phyloP scores from a whole-genome alignment of 1,284 basidiomycete species.

The Phenoliferia sp. region DNA sequence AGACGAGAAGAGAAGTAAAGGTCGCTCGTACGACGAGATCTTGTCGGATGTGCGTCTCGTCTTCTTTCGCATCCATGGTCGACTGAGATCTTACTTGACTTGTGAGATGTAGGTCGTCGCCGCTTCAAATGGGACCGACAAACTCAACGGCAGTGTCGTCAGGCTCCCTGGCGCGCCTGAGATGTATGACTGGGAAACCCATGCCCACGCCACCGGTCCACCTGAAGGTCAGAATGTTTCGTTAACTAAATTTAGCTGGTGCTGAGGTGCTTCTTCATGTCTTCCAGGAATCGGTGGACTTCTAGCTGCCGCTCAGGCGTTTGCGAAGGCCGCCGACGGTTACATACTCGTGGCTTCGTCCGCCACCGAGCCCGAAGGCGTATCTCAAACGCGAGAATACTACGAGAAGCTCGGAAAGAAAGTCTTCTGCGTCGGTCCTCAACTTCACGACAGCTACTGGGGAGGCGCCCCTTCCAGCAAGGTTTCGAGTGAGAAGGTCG shows the following conservation, averaged over 20 bases:
- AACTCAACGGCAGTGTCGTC: background rate
- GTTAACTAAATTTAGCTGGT: background rate
- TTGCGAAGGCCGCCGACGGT: background rate
- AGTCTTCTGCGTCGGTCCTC: background rate
- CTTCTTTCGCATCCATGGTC: background rate
- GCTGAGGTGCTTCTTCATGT: background rate
- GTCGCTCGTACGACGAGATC: background rate
- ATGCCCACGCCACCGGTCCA: background rate
- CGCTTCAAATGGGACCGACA: background rate
- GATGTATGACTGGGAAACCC: background rate
- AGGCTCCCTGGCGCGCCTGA: background rate
- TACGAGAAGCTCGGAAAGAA: background rate
- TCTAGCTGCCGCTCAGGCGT: background rate
- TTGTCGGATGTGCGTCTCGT: background rate
- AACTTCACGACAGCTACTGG: background rate
- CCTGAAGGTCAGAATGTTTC: background rate
- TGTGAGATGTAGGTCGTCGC: background rate
- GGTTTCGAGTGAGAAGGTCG: background rate
- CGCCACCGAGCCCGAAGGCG: background rate
- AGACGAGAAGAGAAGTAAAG: background rate
- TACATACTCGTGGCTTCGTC: background rate
- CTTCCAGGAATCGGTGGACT: background rate
- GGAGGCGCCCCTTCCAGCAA: background rate
- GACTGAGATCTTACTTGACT: background rate
- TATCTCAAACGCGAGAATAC: background rate